Evolutionary conservation across 1,284 basidiomycete genomes (phyloP).

Genomic region (Kalmanozyma brasiliensis): DNA sequence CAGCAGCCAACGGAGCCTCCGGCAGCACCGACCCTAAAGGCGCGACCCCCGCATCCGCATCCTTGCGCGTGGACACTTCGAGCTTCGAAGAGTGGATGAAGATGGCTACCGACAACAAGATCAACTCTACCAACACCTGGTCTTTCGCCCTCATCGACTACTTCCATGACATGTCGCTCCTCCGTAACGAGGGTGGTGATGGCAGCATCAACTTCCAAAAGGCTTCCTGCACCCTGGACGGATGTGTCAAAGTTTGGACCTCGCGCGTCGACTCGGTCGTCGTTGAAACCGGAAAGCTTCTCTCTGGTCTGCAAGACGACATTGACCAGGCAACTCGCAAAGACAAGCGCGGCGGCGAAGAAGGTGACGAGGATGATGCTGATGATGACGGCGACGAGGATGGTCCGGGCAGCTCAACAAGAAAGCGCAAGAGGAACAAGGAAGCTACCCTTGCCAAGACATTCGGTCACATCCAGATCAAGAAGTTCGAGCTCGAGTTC

Average conservation of each 20-base stretch:
- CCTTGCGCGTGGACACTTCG: conserved; percentile 63
- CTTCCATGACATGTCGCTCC: conserved; percentile 97
- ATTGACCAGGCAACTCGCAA: conserved; percentile 38
- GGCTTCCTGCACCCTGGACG: conserved; percentile 95
- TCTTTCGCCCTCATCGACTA: conserved; percentile 98
- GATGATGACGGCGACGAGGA: conserved; percentile 68
- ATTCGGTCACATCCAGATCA: conserved; percentile 80
- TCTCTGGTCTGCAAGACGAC: conserved; percentile 84
- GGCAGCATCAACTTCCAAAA: conserved; percentile 93
- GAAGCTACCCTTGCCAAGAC: conserved; percentile 65
- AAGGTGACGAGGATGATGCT: conserved; percentile 70
- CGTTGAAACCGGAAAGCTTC: conserved; percentile 93
- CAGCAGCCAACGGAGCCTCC: conserved; percentile 9
- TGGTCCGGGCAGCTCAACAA: conserved; percentile 75
- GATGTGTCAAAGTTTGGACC: conserved; percentile 99
- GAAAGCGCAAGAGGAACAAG: conserved; percentile 65
- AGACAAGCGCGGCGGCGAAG: conserved; percentile 64
- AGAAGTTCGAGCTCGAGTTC: conserved; percentile 80
- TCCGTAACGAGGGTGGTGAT: conserved; percentile 71
- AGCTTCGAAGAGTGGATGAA: conserved; percentile 97
- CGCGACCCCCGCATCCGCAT: conserved; percentile 24
- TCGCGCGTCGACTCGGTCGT: conserved; percentile 96
- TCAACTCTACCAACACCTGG: conserved; percentile 98
- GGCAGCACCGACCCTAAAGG: conserved; percentile 13
- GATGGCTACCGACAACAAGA: conserved; percentile 99